phyloP scores from a whole-genome alignment of 1,139 yeast genomes.

The Hemisphaericaspora subhashii region DNA sequence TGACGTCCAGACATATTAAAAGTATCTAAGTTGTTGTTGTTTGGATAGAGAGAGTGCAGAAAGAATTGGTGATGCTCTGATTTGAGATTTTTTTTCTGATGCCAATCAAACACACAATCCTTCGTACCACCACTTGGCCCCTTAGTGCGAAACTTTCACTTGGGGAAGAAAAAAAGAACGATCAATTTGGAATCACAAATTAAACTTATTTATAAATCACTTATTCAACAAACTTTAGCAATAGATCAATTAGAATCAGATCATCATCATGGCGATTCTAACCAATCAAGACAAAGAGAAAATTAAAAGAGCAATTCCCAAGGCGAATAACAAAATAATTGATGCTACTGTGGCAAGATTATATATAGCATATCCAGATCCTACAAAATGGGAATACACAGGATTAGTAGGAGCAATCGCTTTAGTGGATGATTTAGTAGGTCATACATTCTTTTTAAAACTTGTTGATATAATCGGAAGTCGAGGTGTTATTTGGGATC shows the following conservation, averaged over 20 bases:
- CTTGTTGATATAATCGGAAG: conserved; percentile 80
- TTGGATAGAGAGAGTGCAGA: background rate
- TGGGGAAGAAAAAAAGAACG: too few relatives aligned
- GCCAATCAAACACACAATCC: too few relatives aligned
- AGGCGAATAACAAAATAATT: conserved; percentile 80
- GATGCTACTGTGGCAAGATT: conserved; percentile 91
- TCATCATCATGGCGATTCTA: conserved; percentile 55
- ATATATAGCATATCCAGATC: conserved; percentile 87
- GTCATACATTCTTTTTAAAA: conserved; percentile 89
- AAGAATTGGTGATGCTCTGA: background rate
- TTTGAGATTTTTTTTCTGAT: background rate
- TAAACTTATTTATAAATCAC: too few relatives aligned
- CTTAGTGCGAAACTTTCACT: too few relatives aligned
- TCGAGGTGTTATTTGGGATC: conserved; percentile 95
- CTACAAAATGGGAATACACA: conserved; percentile 80
- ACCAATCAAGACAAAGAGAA: conserved; percentile 78
- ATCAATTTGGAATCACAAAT: too few relatives aligned
- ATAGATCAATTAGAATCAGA: background rate
- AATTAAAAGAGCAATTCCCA: conserved; percentile 85
- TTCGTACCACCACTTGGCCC: too few relatives aligned
- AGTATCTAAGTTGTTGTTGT: conserved; percentile 1
- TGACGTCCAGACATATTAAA: conserved; percentile 71
- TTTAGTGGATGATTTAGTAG: conserved; percentile 88
- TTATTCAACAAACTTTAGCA: too few relatives aligned
- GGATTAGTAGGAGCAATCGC: conserved; percentile 87